These are phyloP conservation scores for Sugiyamaella floridensis DNA, from an alignment of 805 yeast species.

Conservation along the genomic window DNA sequence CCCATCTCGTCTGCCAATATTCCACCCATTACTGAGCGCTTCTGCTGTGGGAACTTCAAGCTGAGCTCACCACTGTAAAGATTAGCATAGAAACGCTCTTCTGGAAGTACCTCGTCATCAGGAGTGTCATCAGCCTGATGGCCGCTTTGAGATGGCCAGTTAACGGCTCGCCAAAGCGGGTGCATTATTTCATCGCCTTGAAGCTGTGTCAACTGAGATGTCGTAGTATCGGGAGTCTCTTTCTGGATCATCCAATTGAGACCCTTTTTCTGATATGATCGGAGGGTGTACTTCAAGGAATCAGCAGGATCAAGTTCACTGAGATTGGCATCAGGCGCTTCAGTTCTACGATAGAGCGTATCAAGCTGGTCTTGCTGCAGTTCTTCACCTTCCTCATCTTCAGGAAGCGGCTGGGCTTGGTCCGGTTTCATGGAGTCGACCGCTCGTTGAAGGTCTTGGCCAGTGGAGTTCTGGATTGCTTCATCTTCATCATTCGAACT, in stretches of 20 bases:
- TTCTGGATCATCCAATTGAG: conserved; percentile 83
- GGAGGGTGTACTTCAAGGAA: conserved; percentile 48
- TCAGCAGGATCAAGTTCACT: conserved; percentile 60
- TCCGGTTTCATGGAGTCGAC: conserved; percentile 3
- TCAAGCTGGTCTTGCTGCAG: conserved; percentile 67
- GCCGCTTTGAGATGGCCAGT: conserved; percentile 50
- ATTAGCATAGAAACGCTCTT: conserved; percentile 58
- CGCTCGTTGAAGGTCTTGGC: conserved; percentile 9
- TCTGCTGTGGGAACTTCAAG: conserved; percentile 56
- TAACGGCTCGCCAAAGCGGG: conserved; percentile 77
- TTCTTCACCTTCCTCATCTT: conserved; percentile 37
- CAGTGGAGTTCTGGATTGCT: background rate
- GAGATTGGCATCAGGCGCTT: conserved; percentile 49
- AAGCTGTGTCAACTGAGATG: conserved; percentile 21
- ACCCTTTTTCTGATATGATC: conserved; percentile 80
- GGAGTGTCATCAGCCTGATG: conserved; percentile 1
- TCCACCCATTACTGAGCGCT: conserved; percentile 65
- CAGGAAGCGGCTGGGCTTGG: conserved; percentile 13
- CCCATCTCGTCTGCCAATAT: conserved; percentile 97
- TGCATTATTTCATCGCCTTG: conserved; percentile 48
- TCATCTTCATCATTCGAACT: conserved; percentile 4
- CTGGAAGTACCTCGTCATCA: background rate
- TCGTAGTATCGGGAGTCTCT: conserved; percentile 49
- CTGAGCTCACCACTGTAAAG: conserved; percentile 76
- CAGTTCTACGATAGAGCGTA: conserved; percentile 66